These are phyloP conservation scores for Boletus albobrunnescens DNA, from an alignment of 1,284 basidiomycete genomes.

Conservation along the genomic window DNA sequence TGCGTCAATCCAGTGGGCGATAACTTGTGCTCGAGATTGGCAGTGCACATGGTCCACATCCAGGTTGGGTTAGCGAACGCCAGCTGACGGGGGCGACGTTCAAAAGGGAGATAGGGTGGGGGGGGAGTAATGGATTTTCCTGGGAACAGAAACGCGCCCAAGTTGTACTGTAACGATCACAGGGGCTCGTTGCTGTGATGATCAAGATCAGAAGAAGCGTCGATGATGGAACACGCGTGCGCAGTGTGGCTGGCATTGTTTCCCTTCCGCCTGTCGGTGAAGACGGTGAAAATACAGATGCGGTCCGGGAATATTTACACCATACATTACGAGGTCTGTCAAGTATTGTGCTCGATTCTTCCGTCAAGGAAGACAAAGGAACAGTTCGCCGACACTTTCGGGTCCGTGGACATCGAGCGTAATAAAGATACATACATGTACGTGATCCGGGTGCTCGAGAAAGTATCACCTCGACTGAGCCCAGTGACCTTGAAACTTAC, in stretches of 20 bases:
- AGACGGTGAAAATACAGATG: too few relatives aligned
- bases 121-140: not conserved
- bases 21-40: too few relatives aligned
- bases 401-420: not conserved
- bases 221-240: not conserved
- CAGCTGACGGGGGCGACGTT: not conserved
- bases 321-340: too few relatives aligned
- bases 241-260: not conserved
- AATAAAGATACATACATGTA: constrained; percentile 4
- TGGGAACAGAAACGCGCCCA: not conserved
- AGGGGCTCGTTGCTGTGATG: not conserved
- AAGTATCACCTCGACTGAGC: constrained; percentile 21
- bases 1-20: too few relatives aligned
- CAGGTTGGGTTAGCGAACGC: constrained; percentile 4
- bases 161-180: not conserved
- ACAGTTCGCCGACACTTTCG: not conserved
- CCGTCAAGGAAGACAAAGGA: not conserved
- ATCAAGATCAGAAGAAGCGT: constrained; percentile 9
- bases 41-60: not conserved
- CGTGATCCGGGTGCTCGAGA: not conserved
- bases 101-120: constrained; percentile 12
- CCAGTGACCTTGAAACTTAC: constrained; percentile 14
- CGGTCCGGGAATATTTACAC: too few relatives aligned
- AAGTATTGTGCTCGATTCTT: too few relatives aligned
- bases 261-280: constrained; percentile 2